These are phyloP conservation scores for Zymoseptoria ardabiliae DNA, from an alignment of 2,329 filamentous ascomycete species.

Conservation along the genomic window DNA sequence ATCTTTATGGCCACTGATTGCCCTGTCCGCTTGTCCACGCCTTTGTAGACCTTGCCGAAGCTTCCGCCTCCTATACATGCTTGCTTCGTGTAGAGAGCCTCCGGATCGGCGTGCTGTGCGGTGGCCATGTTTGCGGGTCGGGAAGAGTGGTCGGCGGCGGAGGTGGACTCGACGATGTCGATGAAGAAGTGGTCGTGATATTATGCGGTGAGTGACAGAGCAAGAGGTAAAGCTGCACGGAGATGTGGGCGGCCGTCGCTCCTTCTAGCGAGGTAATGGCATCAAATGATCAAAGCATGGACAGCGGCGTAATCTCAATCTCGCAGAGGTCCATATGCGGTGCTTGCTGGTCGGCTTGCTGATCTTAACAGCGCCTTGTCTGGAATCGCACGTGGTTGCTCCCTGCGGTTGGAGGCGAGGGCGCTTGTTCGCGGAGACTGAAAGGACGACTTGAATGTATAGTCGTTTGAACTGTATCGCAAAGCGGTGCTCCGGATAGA, in stretches of 20 bases:
- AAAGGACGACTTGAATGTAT: neutral
- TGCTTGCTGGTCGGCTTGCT: neutral
- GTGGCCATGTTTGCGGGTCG: slow-evolving; percentile 15
- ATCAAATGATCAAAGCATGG: neutral
- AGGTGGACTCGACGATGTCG: neutral
- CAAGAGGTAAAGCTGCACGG: neutral
- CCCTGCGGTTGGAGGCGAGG: neutral
- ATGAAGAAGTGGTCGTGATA: neutral
- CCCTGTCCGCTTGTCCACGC: slow-evolving; percentile 87
- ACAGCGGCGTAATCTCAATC: neutral
- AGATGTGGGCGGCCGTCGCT: neutral
- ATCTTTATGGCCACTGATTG: slow-evolving; percentile 96
- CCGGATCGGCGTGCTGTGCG: slow-evolving; percentile 60
- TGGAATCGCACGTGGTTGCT: neutral
- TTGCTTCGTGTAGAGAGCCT: slow-evolving; percentile 81
- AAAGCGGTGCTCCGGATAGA: neutral
- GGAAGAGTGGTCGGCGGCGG: neutral
- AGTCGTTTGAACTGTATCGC: neutral
- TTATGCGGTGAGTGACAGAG: neutral
- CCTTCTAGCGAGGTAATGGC: neutral
- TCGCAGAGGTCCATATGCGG: neutral
- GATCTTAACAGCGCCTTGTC: neutral
- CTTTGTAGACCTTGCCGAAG: slow-evolving; percentile 98
- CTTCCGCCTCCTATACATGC: slow-evolving; percentile 76
- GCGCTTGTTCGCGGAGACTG: neutral